Evolutionary conservation across 176 grass and related monocot genomes (phyloP).

Genomic region (Otatea glauca): DNA sequence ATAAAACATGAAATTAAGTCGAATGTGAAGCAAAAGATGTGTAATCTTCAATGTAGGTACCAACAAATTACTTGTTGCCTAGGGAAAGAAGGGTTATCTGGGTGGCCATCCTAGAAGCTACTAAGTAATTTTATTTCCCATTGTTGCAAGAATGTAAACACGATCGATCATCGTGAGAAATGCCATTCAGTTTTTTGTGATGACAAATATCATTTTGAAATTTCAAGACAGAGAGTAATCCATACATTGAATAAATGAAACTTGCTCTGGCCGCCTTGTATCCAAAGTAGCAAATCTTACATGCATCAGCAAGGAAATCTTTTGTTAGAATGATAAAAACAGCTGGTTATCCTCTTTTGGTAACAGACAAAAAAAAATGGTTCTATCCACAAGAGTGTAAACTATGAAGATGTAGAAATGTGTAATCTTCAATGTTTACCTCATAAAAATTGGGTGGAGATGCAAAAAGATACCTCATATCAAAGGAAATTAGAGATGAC

Average conservation of each 20-base stretch:
- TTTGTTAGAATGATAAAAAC: constrained; percentile 4
- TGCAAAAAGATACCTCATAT: no score
- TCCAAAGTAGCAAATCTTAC: constrained; percentile 94
- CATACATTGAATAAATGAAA: constrained; percentile 97
- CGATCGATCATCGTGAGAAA: constrained; percentile 16
- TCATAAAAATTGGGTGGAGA: no score
- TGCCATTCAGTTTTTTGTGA: constrained; percentile 21
- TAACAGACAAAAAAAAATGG: neutral
- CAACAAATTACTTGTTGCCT: neutral
- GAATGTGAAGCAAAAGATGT: no score
- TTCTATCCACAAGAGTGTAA: no score
- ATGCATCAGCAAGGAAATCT: constrained; percentile 42
- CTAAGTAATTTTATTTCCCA: constrained; percentile 85
- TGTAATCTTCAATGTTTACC: no score
- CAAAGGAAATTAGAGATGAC: no score
- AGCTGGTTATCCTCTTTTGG: neutral
- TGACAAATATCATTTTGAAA: neutral
- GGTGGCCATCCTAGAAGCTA: constrained; percentile 56
- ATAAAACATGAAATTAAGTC: no score
- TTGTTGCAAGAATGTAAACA: constrained; percentile 63
- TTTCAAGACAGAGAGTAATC: constrained; percentile 27
- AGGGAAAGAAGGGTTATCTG: constrained; percentile 53
- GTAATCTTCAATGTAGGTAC: no score
- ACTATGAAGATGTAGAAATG: no score
- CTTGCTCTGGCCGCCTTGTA: constrained; percentile 98